Percentiles rank a stretch among this genome's conserved stretches.
phyloP scores from a whole-genome alignment of 176 grass and related monocot species.

The Ensete ventricosum region DNA sequence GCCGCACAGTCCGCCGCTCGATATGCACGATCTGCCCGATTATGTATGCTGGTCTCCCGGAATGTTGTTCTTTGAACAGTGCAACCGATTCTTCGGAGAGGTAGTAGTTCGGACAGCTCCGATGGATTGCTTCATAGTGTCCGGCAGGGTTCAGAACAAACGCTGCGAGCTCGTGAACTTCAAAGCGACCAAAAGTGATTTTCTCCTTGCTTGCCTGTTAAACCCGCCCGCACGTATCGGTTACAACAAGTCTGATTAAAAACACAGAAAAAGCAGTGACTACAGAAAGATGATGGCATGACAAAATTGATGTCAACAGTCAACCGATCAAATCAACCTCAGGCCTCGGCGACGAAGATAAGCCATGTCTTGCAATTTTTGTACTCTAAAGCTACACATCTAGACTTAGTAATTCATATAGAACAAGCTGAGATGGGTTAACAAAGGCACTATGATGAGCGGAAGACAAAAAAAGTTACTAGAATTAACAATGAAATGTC shows the following conservation, averaged over 20 bases:
- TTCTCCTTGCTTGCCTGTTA: slow-evolving; percentile 83
- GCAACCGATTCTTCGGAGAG: slow-evolving; percentile 88
- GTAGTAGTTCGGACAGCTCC: slow-evolving; percentile 70
- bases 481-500: too few species aligned
- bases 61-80: slow-evolving; percentile 68
- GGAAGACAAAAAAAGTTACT: too few species aligned
- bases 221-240: neutral
- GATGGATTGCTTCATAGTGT: slow-evolving; percentile 73
- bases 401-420: too few species aligned
- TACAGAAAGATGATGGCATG: neutral
- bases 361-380: too few species aligned
- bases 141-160: slow-evolving; percentile 59
- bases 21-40: slow-evolving; percentile 96
- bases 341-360: too few species aligned
- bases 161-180: slow-evolving; percentile 68
- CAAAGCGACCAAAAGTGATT: slow-evolving; percentile 77
- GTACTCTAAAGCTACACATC: too few species aligned
- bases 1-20: slow-evolving; percentile 29
- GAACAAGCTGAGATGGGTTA: too few species aligned
- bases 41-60: slow-evolving; percentile 42
- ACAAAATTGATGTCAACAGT: neutral
- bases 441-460: too few species aligned
- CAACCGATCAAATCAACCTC: too few species aligned
- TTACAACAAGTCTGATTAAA: slow-evolving; percentile 6
- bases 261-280: neutral